Evolutionary conservation across 257 asterid genomes (phyloP).

Genomic region (Solanum chaucha): DNA sequence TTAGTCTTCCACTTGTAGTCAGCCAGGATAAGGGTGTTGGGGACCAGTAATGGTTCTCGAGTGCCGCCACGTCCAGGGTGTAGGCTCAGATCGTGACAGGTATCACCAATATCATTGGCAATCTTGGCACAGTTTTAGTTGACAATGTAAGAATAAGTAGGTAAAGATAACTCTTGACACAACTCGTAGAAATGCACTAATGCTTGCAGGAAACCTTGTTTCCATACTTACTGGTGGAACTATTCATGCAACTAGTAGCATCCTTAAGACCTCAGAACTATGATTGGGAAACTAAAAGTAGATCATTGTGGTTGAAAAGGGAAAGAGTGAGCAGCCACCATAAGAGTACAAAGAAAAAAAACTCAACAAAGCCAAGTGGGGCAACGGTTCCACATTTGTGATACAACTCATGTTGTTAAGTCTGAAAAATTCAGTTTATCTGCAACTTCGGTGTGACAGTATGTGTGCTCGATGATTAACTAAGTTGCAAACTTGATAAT

Average conservation of each 20-base stretch:
- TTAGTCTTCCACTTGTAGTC: too few species aligned
- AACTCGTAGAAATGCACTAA: slow-evolving; percentile 77
- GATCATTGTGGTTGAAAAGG: slow-evolving; percentile 80
- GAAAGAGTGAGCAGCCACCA: slow-evolving; percentile 29
- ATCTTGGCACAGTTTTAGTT: slow-evolving; percentile 86
- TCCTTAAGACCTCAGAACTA: slow-evolving; percentile 63
- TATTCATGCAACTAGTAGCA: slow-evolving; percentile 60
- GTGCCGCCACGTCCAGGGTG: too few species aligned
- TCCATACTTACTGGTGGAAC: slow-evolving; percentile 71
- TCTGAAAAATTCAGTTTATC: not conserved
- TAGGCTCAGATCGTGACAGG: not conserved
- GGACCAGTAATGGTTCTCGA: too few species aligned
- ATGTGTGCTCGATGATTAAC: not conserved
- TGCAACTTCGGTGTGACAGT: not conserved
- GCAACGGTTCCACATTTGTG: slow-evolving; percentile 53
- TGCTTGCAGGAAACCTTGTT: slow-evolving; percentile 81
- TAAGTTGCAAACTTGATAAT: not conserved
- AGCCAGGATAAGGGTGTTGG: too few species aligned
- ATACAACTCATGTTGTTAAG: slow-evolving; percentile 81
- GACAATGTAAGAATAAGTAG: slow-evolving; percentile 71
- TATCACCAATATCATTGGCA: slow-evolving; percentile 82
- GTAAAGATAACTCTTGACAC: slow-evolving; percentile 80
- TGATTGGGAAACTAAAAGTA: slow-evolving; percentile 68
- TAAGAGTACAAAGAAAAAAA: slow-evolving; percentile 70
- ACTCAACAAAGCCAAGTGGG: slow-evolving; percentile 65